phyloP scores from a whole-genome alignment of 1,284 basidiomycete species.

The Tilletia indica region DNA sequence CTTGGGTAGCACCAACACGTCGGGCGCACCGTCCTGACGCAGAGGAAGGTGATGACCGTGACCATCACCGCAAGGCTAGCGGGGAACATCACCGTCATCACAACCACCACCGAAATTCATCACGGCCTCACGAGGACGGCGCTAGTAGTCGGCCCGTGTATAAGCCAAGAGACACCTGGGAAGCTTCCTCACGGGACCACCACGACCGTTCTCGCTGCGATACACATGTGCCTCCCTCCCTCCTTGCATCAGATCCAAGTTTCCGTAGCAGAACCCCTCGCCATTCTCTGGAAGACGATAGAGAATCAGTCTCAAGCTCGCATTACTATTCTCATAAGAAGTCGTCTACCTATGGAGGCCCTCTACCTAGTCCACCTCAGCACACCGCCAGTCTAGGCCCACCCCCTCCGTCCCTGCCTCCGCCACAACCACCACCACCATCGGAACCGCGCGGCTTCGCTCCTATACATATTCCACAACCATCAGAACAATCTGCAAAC shows the following conservation, averaged over 20 bases:
- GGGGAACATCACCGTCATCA: too few relatives aligned
- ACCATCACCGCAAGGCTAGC: not conserved
- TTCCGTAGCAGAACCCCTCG: too few relatives aligned
- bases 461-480: not conserved
- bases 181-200: not conserved
- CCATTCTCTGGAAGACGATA: not conserved
- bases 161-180: not conserved
- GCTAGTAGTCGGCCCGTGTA: too few relatives aligned
- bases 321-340: not conserved
- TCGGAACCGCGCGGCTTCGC: not conserved
- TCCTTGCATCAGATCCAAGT: not conserved
- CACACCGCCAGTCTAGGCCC: too few relatives aligned
- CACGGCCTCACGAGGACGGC: not conserved
- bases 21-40: not conserved
- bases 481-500: too few relatives aligned
- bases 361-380: conserved; percentile 13
- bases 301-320: not conserved
- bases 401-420: not conserved
- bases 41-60: not conserved
- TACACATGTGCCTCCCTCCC: not conserved
- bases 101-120: not conserved
- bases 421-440: too few relatives aligned
- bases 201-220: not conserved
- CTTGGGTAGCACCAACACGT: too few relatives aligned
- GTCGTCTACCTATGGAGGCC: not conserved